phyloP scores from a whole-genome alignment of 371 early-diverging fungal species.

The Mortierella sp. region DNA sequence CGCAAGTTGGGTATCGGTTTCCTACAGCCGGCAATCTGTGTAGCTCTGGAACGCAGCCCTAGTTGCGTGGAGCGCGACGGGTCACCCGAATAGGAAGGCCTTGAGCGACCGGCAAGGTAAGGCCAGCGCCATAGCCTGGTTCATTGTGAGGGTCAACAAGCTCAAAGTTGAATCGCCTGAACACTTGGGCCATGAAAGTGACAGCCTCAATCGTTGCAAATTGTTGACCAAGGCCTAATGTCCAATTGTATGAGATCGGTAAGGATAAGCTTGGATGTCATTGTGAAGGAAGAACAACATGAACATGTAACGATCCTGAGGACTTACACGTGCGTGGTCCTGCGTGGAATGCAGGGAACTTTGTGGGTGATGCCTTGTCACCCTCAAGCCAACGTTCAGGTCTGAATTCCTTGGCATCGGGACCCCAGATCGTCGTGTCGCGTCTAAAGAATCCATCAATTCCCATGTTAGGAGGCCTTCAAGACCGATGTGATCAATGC shows the following conservation, averaged over 20 bases:
- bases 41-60: no score
- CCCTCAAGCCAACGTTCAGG: constrained; percentile 73
- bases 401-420: constrained; percentile 64
- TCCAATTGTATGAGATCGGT: no score
- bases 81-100: constrained; percentile 40
- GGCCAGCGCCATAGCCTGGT: constrained; percentile 36
- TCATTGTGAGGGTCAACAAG: constrained; percentile 51
- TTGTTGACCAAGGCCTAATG: constrained; percentile 58
- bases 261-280: no score
- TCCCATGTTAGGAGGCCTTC: no score
- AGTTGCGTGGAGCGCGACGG: constrained; percentile 8
- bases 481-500: background rate
- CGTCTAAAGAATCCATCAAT: no score
- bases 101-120: constrained; percentile 32
- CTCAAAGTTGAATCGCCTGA: constrained; percentile 61
- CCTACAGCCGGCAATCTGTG: no score
- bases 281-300: no score
- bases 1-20: background rate
- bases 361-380: constrained; percentile 44
- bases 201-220: constrained; percentile 69
- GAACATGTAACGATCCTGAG: background rate
- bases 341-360: constrained; percentile 54
- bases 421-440: constrained; percentile 68
- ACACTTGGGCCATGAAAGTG: constrained; percentile 57
- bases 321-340: constrained; percentile 50